phyloP scores from a whole-genome alignment of 352 stramenopile species.

The Salisapilia sapeloensis region DNA sequence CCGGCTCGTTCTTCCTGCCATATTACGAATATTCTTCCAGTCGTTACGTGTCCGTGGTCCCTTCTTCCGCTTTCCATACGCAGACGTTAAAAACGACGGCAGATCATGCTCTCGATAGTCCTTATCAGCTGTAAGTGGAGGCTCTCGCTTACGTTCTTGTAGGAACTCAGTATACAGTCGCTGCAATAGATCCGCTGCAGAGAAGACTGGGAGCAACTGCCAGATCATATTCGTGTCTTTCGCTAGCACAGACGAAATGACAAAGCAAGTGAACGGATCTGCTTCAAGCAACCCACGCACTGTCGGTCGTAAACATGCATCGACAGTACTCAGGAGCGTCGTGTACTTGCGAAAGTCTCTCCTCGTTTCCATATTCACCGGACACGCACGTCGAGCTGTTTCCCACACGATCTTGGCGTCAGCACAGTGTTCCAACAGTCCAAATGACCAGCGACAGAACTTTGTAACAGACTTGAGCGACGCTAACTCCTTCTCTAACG shows the following conservation, averaged over 20 bases:
- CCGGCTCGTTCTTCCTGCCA: conserved; percentile 1
- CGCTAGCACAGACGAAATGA: conserved; percentile 67
- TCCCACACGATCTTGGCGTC: conserved; percentile 82
- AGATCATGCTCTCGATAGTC: no score
- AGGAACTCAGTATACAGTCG: conserved; percentile 67
- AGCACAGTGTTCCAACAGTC: conserved; percentile 61
- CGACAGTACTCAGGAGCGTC: conserved; percentile 61
- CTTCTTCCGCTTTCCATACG: no score
- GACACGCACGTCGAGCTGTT: conserved; percentile 68
- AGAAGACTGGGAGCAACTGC: conserved; percentile 69
- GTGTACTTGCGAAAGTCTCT: conserved; percentile 79
- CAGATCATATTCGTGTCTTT: conserved; percentile 41
- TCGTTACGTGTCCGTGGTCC: no score
- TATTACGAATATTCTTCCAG: conserved; percentile 4
- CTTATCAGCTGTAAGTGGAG: no score
- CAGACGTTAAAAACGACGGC: no score
- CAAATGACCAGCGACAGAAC: conserved; percentile 80
- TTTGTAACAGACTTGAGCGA: conserved; percentile 63
- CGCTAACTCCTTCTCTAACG: conserved; percentile 68
- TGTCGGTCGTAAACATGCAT: conserved; percentile 64
- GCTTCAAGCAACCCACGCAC: conserved; percentile 71
- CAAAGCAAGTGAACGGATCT: conserved; percentile 79
- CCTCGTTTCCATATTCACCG: conserved; percentile 74
- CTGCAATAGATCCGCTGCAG: conserved; percentile 60
- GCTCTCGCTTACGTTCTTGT: no score